Percentiles rank a stretch among this genome's conserved stretches.
Evolutionary conservation across 2,329 filamentous ascomycete species (phyloP).

Genomic region (Ceratocystis papillata): DNA sequence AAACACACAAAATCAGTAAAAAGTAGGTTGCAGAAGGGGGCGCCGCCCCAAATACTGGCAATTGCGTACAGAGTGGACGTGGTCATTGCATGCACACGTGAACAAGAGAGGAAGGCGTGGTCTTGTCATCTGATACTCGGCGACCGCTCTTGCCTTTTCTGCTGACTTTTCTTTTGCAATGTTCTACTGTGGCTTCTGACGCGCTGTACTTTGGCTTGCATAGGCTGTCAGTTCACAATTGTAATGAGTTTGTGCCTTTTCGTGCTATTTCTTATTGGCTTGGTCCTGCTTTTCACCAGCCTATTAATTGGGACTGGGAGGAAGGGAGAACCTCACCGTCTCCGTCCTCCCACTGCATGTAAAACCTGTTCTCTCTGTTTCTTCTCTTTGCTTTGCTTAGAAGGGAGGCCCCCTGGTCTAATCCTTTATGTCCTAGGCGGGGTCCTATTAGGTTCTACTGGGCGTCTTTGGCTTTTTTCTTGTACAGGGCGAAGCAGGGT

Average conservation of each 20-base stretch:
- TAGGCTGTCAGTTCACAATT: too few species aligned
- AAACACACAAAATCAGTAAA: neutral
- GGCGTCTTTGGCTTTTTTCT: neutral
- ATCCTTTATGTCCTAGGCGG: conserved; percentile 1
- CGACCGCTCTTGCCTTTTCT: neutral
- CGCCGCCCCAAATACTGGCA: neutral
- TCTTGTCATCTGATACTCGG: conserved; percentile 4
- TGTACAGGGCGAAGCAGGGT: conserved; percentile 6
- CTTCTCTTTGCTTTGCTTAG: conserved; percentile 3
- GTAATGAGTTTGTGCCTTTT: neutral
- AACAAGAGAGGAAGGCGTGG: conserved; percentile 5
- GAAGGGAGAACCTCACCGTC: neutral
- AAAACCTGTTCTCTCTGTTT: conserved; percentile 11
- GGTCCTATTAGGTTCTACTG: neutral
- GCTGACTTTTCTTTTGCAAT: neutral
- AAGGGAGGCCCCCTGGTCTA: conserved; percentile 3
- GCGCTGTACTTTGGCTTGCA: too few species aligned
- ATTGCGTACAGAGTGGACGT: neutral
- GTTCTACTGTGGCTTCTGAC: neutral
- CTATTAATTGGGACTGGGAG: neutral
- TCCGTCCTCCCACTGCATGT: neutral
- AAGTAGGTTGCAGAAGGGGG: neutral
- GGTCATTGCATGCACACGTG: neutral
- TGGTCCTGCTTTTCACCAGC: neutral
- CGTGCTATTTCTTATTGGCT: neutral